phyloP scores from a whole-genome alignment of 257 asterid genomes.

The Fraxinus excelsior region DNA sequence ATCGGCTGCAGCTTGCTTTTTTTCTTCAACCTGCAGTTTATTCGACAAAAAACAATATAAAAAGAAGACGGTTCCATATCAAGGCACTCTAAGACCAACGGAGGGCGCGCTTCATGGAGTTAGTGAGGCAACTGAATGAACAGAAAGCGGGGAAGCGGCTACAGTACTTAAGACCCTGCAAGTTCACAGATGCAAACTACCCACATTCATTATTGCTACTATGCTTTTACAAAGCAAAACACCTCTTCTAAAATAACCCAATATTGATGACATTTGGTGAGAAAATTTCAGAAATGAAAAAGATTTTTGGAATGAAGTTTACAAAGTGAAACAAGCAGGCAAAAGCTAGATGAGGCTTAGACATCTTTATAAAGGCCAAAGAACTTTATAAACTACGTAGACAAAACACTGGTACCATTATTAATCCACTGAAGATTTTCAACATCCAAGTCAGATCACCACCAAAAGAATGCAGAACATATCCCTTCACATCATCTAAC shows the following conservation, averaged over 20 bases:
- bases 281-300: not conserved
- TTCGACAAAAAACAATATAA: not conserved
- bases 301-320: not conserved
- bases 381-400: not conserved
- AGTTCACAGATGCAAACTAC: not conserved
- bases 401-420: not conserved
- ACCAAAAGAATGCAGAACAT: not conserved
- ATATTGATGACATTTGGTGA: not conserved
- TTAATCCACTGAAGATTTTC: not conserved
- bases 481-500: not conserved
- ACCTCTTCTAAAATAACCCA: not conserved
- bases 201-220: not conserved
- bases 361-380: not conserved
- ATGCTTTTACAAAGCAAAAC: not conserved
- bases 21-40: conserved; percentile 65
- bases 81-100: not conserved
- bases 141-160: no score
- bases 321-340: not conserved
- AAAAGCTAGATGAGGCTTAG: not conserved
- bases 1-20: conserved; percentile 97
- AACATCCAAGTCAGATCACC: not conserved
- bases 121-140: no score
- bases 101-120: no score
- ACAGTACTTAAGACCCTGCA: no score
- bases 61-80: conserved; percentile 4